Percentiles rank a stretch among this genome's conserved stretches.
Evolutionary conservation across 371 early-diverging fungal genomes (phyloP).

Genomic region (Thermomucor indicae-seudaticae): DNA sequence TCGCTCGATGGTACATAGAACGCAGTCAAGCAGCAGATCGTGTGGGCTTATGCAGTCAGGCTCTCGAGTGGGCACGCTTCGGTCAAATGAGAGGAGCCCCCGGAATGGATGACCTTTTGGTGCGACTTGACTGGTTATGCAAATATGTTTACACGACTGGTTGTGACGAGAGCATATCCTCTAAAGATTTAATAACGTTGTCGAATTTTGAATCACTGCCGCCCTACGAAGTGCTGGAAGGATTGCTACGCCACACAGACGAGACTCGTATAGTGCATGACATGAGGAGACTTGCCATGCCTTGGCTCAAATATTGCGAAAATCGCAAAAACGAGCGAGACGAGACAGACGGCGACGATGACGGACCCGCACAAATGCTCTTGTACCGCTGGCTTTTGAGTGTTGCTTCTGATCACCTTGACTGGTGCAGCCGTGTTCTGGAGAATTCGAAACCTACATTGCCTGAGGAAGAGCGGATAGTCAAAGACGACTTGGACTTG

Average conservation of each 20-base stretch:
- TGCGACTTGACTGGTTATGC: slow-evolving; percentile 57
- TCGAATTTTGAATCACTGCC: slow-evolving; percentile 29
- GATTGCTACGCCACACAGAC: slow-evolving; percentile 43
- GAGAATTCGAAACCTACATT: slow-evolving; percentile 59
- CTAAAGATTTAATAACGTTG: slow-evolving; percentile 9
- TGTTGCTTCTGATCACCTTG: slow-evolving; percentile 35
- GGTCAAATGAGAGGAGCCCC: slow-evolving; percentile 52
- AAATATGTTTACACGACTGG: slow-evolving; percentile 53
- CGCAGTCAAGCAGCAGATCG: slow-evolving; percentile 54
- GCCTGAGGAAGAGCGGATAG: slow-evolving; percentile 51
- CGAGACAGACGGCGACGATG: slow-evolving; percentile 11
- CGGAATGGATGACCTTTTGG: slow-evolving; percentile 38
- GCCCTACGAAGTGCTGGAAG: slow-evolving; percentile 48
- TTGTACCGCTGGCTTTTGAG: slow-evolving; percentile 45
- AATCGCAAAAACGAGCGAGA: not conserved
- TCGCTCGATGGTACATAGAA: slow-evolving; percentile 60
- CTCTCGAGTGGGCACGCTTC: slow-evolving; percentile 51
- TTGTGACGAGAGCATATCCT: slow-evolving; percentile 4
- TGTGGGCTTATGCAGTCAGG: slow-evolving; percentile 48
- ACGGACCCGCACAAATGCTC: slow-evolving; percentile 17
- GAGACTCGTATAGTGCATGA: slow-evolving; percentile 42
- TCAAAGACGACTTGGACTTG: slow-evolving; percentile 54
- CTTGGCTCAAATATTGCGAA: slow-evolving; percentile 48
- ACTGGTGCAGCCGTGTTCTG: slow-evolving; percentile 50
- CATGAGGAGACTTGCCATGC: slow-evolving; percentile 48